Evolutionary conservation across 2,329 filamentous ascomycete species (phyloP).

Genomic region (Venturia asperata): DNA sequence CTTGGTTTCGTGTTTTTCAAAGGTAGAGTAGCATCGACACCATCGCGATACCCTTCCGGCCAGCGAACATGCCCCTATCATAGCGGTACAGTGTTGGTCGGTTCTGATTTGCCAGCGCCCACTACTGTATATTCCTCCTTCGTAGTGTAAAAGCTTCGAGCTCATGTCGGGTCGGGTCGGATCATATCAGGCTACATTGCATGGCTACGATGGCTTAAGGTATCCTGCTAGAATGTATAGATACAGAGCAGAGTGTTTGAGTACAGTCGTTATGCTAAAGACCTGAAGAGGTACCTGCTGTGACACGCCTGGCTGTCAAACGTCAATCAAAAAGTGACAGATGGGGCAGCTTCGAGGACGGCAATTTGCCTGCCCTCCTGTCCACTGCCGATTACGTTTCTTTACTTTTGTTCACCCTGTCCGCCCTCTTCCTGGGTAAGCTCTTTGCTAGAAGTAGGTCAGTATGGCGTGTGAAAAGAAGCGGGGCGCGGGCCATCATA

Average conservation of each 20-base stretch:
- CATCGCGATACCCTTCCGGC: too few species aligned
- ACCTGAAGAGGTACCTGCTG: not conserved
- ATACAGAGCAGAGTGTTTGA: not conserved
- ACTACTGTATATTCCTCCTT: too few species aligned
- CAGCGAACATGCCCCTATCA: too few species aligned
- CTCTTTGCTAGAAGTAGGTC: not conserved
- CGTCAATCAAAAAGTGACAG: not conserved
- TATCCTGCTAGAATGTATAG: constrained; percentile 1
- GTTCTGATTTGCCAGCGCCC: too few species aligned
- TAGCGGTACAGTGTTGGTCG: too few species aligned
- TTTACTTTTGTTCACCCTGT: not conserved
- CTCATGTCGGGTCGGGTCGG: not conserved
- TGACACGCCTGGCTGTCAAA: constrained; percentile 3
- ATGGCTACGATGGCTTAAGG: not conserved
- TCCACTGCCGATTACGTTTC: not conserved
- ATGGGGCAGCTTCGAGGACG: not conserved
- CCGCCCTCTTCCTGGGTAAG: not conserved
- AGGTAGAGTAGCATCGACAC: too few species aligned
- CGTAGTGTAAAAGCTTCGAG: too few species aligned
- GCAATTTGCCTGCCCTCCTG: not conserved
- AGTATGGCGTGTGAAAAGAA: not conserved
- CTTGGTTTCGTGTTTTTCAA: too few species aligned
- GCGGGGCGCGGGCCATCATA: not conserved
- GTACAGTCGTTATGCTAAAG: not conserved
- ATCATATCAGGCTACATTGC: not conserved